Percentiles rank a stretch among this genome's conserved stretches.
These are phyloP conservation scores for Sporopachydermia lactativora DNA, from an alignment of 805 yeast species.

Conservation along the genomic window DNA sequence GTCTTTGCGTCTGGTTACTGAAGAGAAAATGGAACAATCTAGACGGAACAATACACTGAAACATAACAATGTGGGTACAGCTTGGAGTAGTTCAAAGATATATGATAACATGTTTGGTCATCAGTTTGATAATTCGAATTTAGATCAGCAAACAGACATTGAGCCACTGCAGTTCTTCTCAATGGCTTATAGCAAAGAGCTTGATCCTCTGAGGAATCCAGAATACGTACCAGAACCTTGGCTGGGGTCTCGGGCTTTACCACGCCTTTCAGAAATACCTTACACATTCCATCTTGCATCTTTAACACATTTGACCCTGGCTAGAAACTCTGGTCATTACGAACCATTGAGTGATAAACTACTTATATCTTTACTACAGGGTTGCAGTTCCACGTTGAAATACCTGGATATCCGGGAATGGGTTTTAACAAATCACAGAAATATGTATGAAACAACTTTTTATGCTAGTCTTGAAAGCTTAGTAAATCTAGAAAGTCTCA, in stretches of 20 bases:
- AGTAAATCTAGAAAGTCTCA: background rate
- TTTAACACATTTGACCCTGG: background rate
- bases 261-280: background rate
- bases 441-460: background rate
- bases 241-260: too few species aligned
- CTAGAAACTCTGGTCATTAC: background rate
- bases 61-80: too few species aligned
- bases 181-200: too few species aligned
- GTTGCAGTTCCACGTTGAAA: background rate
- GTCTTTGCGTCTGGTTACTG: background rate
- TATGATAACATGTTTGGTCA: too few species aligned
- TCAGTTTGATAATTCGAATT: too few species aligned
- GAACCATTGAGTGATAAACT: background rate
- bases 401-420: constrained; percentile 1
- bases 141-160: too few species aligned
- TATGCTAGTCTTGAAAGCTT: background rate
- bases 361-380: background rate
- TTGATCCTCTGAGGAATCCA: too few species aligned
- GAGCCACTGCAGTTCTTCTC: too few species aligned
- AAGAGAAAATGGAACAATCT: too few species aligned
- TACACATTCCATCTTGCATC: background rate
- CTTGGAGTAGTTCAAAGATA: too few species aligned
- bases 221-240: too few species aligned
- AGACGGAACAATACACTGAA: too few species aligned
- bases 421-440: background rate